Evolutionary conservation across 805 yeast genomes (phyloP), one percentile per base, ranked within the genome.

Genomic region (Hagleromyces aurorensis): DNA sequence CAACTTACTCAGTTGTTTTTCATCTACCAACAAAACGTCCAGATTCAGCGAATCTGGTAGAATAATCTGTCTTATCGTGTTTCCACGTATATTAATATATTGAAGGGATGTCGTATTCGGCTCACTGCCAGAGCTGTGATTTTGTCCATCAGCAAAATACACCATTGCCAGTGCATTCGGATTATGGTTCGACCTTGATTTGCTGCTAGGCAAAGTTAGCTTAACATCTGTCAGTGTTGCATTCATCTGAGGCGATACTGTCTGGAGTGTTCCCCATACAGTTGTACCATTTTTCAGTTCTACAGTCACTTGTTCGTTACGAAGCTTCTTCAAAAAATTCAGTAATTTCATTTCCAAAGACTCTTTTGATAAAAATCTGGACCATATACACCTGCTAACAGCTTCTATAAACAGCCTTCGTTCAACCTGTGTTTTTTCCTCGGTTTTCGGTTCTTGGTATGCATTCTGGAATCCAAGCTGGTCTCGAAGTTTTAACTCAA

Each of bases 161-260:
- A 52, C 29, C 13, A 49, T 43, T 5, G 54, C 47, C 36, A 49
- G 23, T 1, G 57, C 52, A 25, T 31, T 32, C 6, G 43, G 31
- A 8, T 40, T 38, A 11, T 34, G 26, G 14, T 32, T 37, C 12
- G 23, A 23, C 9, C 21, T 25, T 4, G 37, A 21, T 21, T 25
- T 35, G n/a, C n/a, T n/a, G n/a, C n/a, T n/a, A 13, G 58, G 52
- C 24, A 81, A 68, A 3, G 87, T 75, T 70, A 89, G 75, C 44
- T 78, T 81, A 27, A 83, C 89, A 41, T 80, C 81, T 45, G 80
- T 75, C 38, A 87, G 57, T 4, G 84, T 75, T 25, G 87, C 75
- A 57, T 87, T 87, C 97, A 87, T 87, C 39, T 81, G 71, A 16
- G 96, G 95, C 3, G 94, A 68, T 22, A 91, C 94, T 5, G 86